phyloP scores from a whole-genome alignment of 345 rosid genomes.

The Salix dunnii region DNA sequence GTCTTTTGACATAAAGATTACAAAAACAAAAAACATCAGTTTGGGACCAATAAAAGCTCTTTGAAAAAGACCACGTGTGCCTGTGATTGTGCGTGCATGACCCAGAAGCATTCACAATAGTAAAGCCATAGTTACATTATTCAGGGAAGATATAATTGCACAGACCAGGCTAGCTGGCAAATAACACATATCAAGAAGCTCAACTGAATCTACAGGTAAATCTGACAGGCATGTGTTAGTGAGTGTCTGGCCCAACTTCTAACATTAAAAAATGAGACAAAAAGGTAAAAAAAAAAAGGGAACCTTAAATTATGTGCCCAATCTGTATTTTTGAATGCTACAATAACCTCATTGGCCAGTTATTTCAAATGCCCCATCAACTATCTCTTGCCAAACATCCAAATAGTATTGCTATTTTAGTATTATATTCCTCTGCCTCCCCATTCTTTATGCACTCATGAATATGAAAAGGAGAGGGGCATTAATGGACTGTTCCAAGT shows the following conservation, averaged over 20 bases:
- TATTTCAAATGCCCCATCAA: background rate
- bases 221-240: background rate
- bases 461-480: conserved; percentile 6
- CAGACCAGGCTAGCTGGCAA: background rate
- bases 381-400: background rate
- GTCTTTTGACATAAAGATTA: conserved; percentile 39
- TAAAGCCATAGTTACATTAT: background rate
- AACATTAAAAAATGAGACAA: background rate
- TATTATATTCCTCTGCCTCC: background rate
- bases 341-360: background rate
- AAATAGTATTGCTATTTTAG: background rate
- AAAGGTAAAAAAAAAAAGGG: background rate
- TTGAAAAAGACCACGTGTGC: background rate
- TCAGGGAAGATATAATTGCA: too few relatives aligned
- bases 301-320: background rate
- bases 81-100: background rate
- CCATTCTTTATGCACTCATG: background rate
- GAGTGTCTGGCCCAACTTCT: background rate
- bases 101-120: background rate
- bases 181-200: background rate
- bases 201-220: background rate
- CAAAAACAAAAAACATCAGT: conserved; percentile 23
- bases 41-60: background rate
- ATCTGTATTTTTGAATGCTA: background rate
- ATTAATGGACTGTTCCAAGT: background rate